Base-by-base conservation (phyloP, 2,329 filamentous ascomycete genomes). In the Chaetomium sp. region DNA sequence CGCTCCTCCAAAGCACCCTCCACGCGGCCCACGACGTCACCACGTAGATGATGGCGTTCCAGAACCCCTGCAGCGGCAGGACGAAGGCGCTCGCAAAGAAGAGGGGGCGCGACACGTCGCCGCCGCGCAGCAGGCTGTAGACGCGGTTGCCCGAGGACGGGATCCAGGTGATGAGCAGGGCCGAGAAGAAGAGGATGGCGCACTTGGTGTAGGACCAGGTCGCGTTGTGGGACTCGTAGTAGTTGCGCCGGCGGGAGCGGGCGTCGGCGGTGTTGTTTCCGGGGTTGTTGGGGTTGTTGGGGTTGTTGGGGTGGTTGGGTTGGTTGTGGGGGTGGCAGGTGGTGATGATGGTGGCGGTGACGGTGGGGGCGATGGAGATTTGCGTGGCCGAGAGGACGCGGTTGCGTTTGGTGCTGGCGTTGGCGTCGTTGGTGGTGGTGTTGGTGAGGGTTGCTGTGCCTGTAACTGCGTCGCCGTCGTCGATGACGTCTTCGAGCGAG, bases 21-120 rank as follows among this genome's bases (percentile, higher is more conserved):
- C 87, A 88, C 0, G 88, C 88, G 50, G 84, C 76, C 81, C 86
- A 85, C 5, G 89, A 91, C 0, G 89, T 92, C 10, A 85, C 82
- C 13, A 87, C 78, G 76, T 95, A 95, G 69, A 96, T 92, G 62
- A 90, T 75, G 13, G 87, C 85, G 74, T 95, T 96, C 91, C 91
- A 94, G 72, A 93, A 90, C 0, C 92, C 92, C 74, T 96, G 91
- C 0, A 93, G 81, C 0, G 92, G 91, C 5, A 96, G 82, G 0
- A 95, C 91, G 51, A 92, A 83, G 0, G 90, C 87, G 25, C 88
- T 88, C 64, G 87, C 84, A 67, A 89, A 87, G 70, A 91, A 87
- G 7, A 95, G 83, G 0, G 82, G 80, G 45, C 87, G 82, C 8
- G 80, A 83, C 0, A 83, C 77, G 4, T 81, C 68, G 29, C 83